Conservation (phyloP, 768 basidiomycete species). For the Gautieria morchelliformis region DNA sequence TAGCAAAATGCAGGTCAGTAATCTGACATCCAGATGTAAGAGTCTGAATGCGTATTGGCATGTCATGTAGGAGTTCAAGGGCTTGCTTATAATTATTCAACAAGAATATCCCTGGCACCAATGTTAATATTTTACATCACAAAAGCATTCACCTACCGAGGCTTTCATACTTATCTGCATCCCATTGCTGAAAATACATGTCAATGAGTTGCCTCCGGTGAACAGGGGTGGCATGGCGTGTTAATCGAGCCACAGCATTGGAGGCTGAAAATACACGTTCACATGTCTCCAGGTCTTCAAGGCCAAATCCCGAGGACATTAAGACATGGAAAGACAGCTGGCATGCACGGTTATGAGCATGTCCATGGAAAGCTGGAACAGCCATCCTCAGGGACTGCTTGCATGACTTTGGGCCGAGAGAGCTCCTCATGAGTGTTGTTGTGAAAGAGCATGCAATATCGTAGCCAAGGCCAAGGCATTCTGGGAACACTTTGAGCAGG, state of each 20-base stretch:
- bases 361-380: no score
- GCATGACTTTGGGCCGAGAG: background rate
- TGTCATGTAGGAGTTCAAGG: background rate
- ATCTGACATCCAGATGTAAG: background rate
- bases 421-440: constrained; percentile 10
- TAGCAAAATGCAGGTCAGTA: background rate
- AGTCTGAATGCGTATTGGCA: background rate
- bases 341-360: constrained; percentile 16
- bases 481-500: constrained; percentile 9
- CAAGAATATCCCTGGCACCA: background rate
- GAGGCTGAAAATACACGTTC: no score
- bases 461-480: constrained; percentile 13
- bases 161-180: constrained; percentile 23
- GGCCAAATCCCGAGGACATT: constrained; percentile 21
- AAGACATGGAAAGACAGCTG: constrained; percentile 25
- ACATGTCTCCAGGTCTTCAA: constrained; percentile 27
- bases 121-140: background rate
- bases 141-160: constrained; percentile 12
- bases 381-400: constrained; percentile 3
- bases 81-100: constrained; percentile 2
- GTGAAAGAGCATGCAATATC: constrained; percentile 17
- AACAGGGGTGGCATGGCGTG: constrained; percentile 20
- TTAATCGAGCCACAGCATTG: constrained; percentile 17
- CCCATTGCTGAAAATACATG: constrained; percentile 24
- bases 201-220: constrained; percentile 22